These are phyloP conservation scores for Trichoderma semiorbis DNA, from an alignment of 2,329 filamentous ascomycete species.

Conservation along the genomic window DNA sequence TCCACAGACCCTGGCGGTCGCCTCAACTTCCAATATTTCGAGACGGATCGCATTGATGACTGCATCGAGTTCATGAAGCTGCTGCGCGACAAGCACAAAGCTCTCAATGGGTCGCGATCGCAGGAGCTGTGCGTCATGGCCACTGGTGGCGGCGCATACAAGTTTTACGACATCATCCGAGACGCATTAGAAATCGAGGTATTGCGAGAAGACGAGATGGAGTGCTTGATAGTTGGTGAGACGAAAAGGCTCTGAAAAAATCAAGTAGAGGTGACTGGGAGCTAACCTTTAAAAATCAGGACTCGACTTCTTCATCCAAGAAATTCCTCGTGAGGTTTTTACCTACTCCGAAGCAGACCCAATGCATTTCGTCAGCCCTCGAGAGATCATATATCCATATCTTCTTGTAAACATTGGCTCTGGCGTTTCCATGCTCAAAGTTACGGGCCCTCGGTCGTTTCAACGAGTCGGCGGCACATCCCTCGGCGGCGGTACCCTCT, in stretches of 20 bases:
- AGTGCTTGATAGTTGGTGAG: constrained; percentile 89
- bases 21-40: constrained; percentile 92
- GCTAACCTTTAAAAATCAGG: constrained; percentile 47
- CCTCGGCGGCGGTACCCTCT: constrained; percentile 93
- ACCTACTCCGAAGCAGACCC: constrained; percentile 89
- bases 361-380: constrained; percentile 80
- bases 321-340: constrained; percentile 95
- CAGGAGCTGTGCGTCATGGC: constrained; percentile 87
- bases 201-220: constrained; percentile 94
- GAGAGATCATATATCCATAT: constrained; percentile 87
- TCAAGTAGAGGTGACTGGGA: neutral
- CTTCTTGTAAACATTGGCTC: constrained; percentile 97
- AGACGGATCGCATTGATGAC: constrained; percentile 90
- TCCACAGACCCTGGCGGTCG: constrained; percentile 79
- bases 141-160: constrained; percentile 92
- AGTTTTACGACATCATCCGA: constrained; percentile 90
- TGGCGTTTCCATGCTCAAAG: constrained; percentile 95
- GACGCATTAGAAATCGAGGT: constrained; percentile 83
- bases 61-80: constrained; percentile 89
- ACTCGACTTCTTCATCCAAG: constrained; percentile 97
- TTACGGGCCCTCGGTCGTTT: constrained; percentile 81
- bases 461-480: constrained; percentile 93
- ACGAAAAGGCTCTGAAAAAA: neutral
- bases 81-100: constrained; percentile 76
- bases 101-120: constrained; percentile 67